Conservation (phyloP, 2,329 filamentous ascomycete genomes). For the Xylaria multiplex region DNA sequence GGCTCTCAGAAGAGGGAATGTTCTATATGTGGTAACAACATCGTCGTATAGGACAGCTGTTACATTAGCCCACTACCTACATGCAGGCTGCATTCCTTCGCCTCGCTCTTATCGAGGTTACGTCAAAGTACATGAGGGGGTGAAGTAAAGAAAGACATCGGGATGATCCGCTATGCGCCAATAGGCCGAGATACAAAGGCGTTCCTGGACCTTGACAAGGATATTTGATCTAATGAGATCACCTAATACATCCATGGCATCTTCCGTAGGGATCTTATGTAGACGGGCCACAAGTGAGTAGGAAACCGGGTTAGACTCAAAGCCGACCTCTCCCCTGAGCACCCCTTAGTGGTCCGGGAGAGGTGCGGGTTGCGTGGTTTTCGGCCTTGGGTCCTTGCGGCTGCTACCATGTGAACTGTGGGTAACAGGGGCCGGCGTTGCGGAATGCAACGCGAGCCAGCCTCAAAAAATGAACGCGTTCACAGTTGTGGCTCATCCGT, state of each 20-base stretch:
- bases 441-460: conserved; percentile 30
- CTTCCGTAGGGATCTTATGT: conserved; percentile 16
- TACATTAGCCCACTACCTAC: conserved; percentile 21
- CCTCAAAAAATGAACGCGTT: conserved; percentile 23
- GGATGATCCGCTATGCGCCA: conserved; percentile 3
- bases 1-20: conserved; percentile 20
- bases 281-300: conserved; percentile 1
- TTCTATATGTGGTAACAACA: conserved; percentile 36
- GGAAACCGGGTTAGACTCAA: neutral
- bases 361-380: conserved; percentile 16
- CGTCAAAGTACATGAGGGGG: conserved; percentile 1
- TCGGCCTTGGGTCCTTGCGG: conserved; percentile 15
- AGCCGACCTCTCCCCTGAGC: conserved; percentile 4
- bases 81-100: conserved; percentile 29
- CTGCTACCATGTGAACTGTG: conserved; percentile 28
- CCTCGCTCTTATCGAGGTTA: conserved; percentile 21
- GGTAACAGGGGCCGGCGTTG: conserved; percentile 21
- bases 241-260: neutral
- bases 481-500: conserved; percentile 29
- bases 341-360: conserved; percentile 1
- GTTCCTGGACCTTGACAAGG: conserved; percentile 20
- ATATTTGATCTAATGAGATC: conserved; percentile 16
- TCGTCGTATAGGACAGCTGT: conserved; percentile 24
- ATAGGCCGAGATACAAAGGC: neutral
- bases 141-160: conserved; percentile 21